Conservation (phyloP, 2,329 filamentous ascomycete genomes). For the Aspergillus eucalypticola region DNA sequence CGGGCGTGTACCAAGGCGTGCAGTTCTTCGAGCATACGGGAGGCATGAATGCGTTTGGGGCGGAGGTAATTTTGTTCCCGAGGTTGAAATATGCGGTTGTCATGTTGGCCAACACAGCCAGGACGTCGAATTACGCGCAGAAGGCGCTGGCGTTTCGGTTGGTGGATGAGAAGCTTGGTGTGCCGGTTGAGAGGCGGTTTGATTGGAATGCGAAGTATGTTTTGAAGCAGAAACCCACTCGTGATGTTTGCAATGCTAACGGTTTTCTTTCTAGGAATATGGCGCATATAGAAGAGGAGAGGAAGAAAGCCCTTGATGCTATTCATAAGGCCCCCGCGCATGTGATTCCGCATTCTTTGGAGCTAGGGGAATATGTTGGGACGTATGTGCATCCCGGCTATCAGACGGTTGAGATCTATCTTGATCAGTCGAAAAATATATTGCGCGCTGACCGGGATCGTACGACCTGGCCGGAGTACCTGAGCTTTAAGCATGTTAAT, state of each 20-base stretch:
- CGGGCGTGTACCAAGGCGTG: conserved; percentile 28
- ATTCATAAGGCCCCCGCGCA: not conserved
- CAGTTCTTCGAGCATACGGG: conserved; percentile 44
- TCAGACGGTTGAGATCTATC: not conserved
- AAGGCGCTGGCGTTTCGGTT: conserved; percentile 37
- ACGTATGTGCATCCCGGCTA: not conserved
- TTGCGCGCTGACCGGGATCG: not conserved
- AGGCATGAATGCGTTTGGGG: conserved; percentile 48
- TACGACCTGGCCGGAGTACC: not conserved
- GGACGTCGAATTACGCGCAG: conserved; percentile 41
- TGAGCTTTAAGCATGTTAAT: not conserved
- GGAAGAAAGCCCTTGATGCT: not conserved
- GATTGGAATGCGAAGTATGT: conserved; percentile 32
- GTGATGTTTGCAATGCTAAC: not conserved
- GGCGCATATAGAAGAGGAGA: not conserved
- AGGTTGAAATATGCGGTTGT: conserved; percentile 47
- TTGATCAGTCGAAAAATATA: not conserved
- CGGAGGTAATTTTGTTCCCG: conserved; percentile 49
- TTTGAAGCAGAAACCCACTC: fast-evolving
- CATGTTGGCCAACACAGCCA: conserved; percentile 48
- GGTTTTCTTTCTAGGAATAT: not conserved
- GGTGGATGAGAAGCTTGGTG: conserved; percentile 40
- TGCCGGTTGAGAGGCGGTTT: conserved; percentile 36
- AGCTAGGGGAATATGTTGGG: not conserved
- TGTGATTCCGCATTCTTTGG: not conserved